Evolutionary conservation across 345 rosid species (phyloP).

Genomic region (Sisymbrium altissimum): DNA sequence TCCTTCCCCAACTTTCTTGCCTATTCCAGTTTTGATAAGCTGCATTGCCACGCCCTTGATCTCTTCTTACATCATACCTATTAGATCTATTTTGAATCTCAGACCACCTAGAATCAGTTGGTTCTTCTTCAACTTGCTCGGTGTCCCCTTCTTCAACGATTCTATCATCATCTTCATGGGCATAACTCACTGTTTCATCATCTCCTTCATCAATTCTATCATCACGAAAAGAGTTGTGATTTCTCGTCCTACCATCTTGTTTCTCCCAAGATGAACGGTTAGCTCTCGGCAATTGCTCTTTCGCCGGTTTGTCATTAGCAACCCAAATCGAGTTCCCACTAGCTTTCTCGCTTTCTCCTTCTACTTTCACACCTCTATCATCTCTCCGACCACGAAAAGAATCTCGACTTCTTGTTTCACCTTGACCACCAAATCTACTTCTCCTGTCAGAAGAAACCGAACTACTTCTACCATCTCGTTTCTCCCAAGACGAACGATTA

Average conservation of each 20-base stretch:
- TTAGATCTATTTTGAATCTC: slow-evolving; percentile 46
- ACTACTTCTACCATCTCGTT: slow-evolving; percentile 32
- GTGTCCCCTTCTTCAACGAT: slow-evolving; percentile 32
- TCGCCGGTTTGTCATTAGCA: slow-evolving; percentile 4
- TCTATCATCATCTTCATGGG: slow-evolving; percentile 16
- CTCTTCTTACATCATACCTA: slow-evolving; percentile 34
- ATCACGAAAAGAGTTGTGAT: slow-evolving; percentile 10
- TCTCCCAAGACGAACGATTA: slow-evolving; percentile 44
- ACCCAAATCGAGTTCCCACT: slow-evolving; percentile 32
- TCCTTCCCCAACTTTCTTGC: slow-evolving; percentile 73
- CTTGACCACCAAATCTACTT: slow-evolving; percentile 11
- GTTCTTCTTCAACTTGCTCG: slow-evolving; percentile 42
- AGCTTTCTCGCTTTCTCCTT: slow-evolving; percentile 18
- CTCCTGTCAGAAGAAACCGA: slow-evolving; percentile 22
- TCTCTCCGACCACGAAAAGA: slow-evolving; percentile 20
- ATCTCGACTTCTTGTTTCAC: slow-evolving; percentile 19
- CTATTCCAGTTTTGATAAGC: slow-evolving; percentile 64
- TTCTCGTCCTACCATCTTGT: slow-evolving; percentile 19
- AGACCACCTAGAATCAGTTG: slow-evolving; percentile 62
- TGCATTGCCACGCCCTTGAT: slow-evolving; percentile 42
- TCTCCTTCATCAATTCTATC: slow-evolving; percentile 6
- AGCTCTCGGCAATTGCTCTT: slow-evolving; percentile 22
- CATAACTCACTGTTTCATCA: neutral
- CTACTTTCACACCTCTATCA: neutral
- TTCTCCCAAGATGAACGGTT: slow-evolving; percentile 36